A percentile compares a stretch with the other conserved stretches of the same genome.
Evolutionary conservation across 768 basidiomycete species (phyloP).

Genomic region (Macrolepiota albuminosa): DNA sequence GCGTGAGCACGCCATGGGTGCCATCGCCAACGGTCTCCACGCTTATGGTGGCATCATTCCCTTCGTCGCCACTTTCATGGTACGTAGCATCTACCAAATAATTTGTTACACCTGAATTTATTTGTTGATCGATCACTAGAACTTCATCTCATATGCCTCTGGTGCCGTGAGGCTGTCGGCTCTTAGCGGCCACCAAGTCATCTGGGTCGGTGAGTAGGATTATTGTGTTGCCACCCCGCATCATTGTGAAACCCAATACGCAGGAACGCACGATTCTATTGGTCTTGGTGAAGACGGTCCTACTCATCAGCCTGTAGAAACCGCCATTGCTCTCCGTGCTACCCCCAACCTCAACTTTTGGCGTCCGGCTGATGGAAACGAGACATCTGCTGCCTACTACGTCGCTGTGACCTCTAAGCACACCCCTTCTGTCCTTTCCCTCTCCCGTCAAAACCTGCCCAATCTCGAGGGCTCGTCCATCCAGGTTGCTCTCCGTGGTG

Average conservation of each 20-base stretch:
- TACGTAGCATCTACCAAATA: constrained; percentile 24
- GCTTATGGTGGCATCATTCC: constrained; percentile 93
- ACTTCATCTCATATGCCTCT: constrained; percentile 91
- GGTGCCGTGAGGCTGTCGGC: constrained; percentile 92
- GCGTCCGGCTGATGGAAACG: constrained; percentile 94
- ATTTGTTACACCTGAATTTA: constrained; percentile 8
- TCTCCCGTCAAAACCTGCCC: constrained; percentile 89
- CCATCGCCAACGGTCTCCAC: constrained; percentile 85
- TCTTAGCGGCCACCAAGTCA: constrained; percentile 82
- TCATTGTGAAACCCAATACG: background rate
- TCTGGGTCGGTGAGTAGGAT: constrained; percentile 79
- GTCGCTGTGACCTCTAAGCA: constrained; percentile 67
- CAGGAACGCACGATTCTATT: constrained; percentile 93
- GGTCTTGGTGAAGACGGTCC: constrained; percentile 93
- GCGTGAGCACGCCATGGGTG: constrained; percentile 96
- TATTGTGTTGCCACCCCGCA: background rate
- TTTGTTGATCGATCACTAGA: constrained; percentile 34
- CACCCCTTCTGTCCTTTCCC: constrained; percentile 81
- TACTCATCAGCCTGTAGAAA: constrained; percentile 94
- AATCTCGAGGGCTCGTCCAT: constrained; percentile 87
- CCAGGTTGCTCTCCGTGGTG: constrained; percentile 78
- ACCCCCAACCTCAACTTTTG: constrained; percentile 90
- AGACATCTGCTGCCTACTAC: constrained; percentile 91
- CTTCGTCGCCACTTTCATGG: constrained; percentile 89
- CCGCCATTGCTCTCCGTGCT: constrained; percentile 80